These are phyloP conservation scores for Coelastrella sp. DNA, from an alignment of 139 green algal species.

Conservation along the genomic window DNA sequence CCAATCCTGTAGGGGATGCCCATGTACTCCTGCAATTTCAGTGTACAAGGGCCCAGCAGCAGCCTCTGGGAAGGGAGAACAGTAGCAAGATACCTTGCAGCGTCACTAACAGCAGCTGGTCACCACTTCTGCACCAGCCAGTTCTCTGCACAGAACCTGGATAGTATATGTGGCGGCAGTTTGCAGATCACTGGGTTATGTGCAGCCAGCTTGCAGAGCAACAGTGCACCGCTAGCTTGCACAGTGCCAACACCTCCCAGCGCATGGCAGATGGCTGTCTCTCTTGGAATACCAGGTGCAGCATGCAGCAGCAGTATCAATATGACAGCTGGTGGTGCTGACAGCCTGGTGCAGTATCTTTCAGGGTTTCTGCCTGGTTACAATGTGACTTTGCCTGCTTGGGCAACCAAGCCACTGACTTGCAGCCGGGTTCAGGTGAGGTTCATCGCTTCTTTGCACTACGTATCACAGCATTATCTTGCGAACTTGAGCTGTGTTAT, in stretches of 20 bases:
- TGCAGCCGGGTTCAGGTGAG: slow-evolving; percentile 14
- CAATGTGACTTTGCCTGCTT: not conserved
- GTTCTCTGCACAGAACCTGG: no score
- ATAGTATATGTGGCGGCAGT: not conserved
- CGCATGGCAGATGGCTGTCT: not conserved
- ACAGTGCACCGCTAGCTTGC: not conserved
- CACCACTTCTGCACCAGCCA: not conserved
- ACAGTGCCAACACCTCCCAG: not conserved
- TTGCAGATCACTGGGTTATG: not conserved
- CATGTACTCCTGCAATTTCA: slow-evolving; percentile 16
- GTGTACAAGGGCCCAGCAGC: not conserved
- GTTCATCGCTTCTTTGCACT: no score
- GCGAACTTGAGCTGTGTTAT: no score
- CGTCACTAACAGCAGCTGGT: not conserved
- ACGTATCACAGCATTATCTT: no score
- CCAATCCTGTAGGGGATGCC: not conserved
- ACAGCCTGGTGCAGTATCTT: not conserved
- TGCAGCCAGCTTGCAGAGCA: not conserved
- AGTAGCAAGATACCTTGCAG: slow-evolving; percentile 18
- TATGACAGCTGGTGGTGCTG: not conserved
- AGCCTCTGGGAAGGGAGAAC: not conserved
- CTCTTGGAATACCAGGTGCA: not conserved
- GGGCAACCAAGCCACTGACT: not conserved
- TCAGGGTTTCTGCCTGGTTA: not conserved
- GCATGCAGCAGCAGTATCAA: not conserved